These are phyloP conservation scores for Micromonas commoda DNA, from an alignment of 139 green algal genomes.

Conservation along the genomic window DNA sequence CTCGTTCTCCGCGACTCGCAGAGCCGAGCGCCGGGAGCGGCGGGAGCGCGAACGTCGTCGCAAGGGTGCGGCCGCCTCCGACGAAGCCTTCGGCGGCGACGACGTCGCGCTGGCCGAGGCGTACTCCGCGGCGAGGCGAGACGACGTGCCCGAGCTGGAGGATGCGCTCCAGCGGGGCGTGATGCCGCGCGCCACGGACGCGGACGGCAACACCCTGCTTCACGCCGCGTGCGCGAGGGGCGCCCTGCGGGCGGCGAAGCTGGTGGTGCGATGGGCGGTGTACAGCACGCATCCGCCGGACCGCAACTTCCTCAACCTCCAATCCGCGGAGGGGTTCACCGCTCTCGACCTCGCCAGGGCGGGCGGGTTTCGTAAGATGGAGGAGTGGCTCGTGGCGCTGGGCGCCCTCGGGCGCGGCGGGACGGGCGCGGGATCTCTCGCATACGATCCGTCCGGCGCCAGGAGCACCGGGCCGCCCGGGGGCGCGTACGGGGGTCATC, in stretches of 20 bases:
- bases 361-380: neutral
- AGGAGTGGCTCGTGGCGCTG: conserved; percentile 3
- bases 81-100: neutral
- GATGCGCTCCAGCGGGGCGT: neutral
- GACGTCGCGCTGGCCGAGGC: neutral
- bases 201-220: conserved; percentile 13
- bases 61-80: neutral
- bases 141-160: neutral
- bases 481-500: no score
- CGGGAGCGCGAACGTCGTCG: neutral
- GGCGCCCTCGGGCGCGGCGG: neutral
- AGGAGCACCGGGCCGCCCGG: no score
- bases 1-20: neutral
- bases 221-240: neutral
- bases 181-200: neutral
- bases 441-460: no score
- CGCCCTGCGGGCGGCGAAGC: conserved; percentile 10
- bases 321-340: neutral
- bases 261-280: conserved; percentile 4
- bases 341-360: neutral
- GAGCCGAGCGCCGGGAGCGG: neutral
- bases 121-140: neutral
- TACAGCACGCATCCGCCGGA: neutral
- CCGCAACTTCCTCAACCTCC: neutral
- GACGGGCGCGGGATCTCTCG: neutral